A percentile compares a stretch with the other conserved stretches of the same genome.
Conservation (phyloP, 2,329 filamentous ascomycete species). For the Microdochium paspali region DNA sequence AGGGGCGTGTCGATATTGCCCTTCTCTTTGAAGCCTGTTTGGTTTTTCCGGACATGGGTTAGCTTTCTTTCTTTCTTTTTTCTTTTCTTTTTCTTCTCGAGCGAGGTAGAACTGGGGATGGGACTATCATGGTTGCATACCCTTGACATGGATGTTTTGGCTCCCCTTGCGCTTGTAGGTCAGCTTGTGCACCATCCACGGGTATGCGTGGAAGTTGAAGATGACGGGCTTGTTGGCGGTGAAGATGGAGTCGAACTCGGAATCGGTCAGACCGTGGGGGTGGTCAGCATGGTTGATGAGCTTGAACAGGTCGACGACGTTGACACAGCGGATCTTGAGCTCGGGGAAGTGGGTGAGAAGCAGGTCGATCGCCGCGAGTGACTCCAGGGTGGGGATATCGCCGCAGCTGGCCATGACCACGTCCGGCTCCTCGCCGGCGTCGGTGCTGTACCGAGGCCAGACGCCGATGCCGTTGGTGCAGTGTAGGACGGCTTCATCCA, state of each 20-base stretch:
- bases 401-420: constrained; percentile 69
- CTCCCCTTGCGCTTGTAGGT: constrained; percentile 66
- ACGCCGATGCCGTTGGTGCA: constrained; percentile 73
- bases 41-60: too few relatives aligned
- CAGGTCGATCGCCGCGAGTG: constrained; percentile 64
- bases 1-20: constrained; percentile 77
- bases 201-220: constrained; percentile 81
- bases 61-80: too few relatives aligned
- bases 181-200: constrained; percentile 68
- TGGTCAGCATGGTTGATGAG: constrained; percentile 62
- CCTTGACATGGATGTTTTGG: constrained; percentile 61
- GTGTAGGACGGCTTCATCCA: constrained; percentile 64
- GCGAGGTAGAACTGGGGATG: too few relatives aligned
- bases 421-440: constrained; percentile 59
- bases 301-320: constrained; percentile 74
- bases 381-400: constrained; percentile 65
- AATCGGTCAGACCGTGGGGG: constrained; percentile 60
- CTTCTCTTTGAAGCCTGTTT: constrained; percentile 65
- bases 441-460: constrained; percentile 69
- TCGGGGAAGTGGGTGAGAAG: constrained; percentile 62
- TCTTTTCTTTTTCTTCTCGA: too few relatives aligned
- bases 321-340: constrained; percentile 70
- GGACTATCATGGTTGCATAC: too few relatives aligned
- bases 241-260: constrained; percentile 61
- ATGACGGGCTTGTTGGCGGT: constrained; percentile 63